Base-by-base conservation (phyloP, 2,329 filamentous ascomycete genomes). In the Thermomyces lanuginosus region DNA sequence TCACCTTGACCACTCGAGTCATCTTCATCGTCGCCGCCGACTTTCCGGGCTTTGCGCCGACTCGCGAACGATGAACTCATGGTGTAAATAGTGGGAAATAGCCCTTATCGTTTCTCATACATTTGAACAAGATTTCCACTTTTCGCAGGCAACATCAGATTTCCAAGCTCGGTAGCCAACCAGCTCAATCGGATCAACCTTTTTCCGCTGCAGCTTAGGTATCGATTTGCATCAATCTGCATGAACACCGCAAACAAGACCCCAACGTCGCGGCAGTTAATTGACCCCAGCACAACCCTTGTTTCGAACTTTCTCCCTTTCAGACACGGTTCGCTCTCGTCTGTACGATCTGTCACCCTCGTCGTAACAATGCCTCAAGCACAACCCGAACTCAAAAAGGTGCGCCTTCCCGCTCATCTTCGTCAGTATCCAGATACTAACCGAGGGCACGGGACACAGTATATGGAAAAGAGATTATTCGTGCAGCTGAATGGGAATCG, bases 371-470 rank as follows among this genome's bases (percentile, higher is more conserved):
- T 98, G 89, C 82, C 89, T 62, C 86, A 91, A 74, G 84, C 89
- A 54, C 89, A 95, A 62, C 89, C 89, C 46, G 91, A 98, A 64
- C 72, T 98, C 37, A 98, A 95, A 63, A 98, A 95, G 74, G 89
- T 91, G 60, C 32, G 51, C 49, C 19, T 10, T 16, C 24, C 5
- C 15, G 9, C 15, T 17, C n/a, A n/a, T 26, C 16, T 23, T 17
- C 21, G 20, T 31, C 19, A n/a, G 16, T 19, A 22, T 8, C 16
- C 17, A 19, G 19, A 24, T 15, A 26, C 41, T 41, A 29, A 47
- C 32, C 11, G 15, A 25, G 26, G 18, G 22, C 34, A 9, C 30
- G 31, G 36, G 4, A 16, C 16, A 36, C 45, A 98, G 89, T 98
- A 98, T 60, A 83, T 98, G 60, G 89, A 98, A 67, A 98, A 98